Evolutionary conservation across 352 stramenopile genomes (phyloP).

Genomic region (Stramenopiles sp.): DNA sequence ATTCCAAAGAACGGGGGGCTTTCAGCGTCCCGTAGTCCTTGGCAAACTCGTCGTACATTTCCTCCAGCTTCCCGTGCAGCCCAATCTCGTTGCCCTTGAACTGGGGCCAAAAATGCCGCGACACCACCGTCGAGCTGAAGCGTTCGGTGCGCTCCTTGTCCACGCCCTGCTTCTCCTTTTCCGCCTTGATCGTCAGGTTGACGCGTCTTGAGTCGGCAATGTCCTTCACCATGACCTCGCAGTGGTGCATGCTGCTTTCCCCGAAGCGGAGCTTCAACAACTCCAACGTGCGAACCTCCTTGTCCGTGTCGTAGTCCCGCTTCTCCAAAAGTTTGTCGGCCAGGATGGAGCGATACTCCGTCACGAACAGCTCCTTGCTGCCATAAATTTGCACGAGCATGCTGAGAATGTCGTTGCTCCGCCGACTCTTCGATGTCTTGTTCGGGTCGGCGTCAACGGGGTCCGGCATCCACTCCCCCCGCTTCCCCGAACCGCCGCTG

Average conservation of each 20-base stretch:
- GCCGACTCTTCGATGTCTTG: constrained; percentile 46
- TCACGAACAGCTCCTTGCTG: constrained; percentile 93
- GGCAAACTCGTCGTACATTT: constrained; percentile 58
- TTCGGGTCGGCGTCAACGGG: constrained; percentile 52
- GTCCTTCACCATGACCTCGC: constrained; percentile 94
- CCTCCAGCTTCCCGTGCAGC: constrained; percentile 53
- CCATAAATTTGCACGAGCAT: constrained; percentile 96
- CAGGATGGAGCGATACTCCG: constrained; percentile 92
- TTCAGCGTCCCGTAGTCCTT: constrained; percentile 72
- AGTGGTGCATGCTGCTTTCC: constrained; percentile 73
- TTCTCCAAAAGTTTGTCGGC: constrained; percentile 84
- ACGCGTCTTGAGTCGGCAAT: constrained; percentile 87
- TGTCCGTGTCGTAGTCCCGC: constrained; percentile 76
- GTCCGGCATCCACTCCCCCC: constrained; percentile 69
- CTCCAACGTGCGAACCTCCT: constrained; percentile 79
- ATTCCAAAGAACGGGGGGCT: constrained; percentile 72
- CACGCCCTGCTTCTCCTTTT: constrained; percentile 13
- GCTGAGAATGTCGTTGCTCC: constrained; percentile 78
- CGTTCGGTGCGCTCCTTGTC: constrained; percentile 13
- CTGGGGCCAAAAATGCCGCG: constrained; percentile 89
- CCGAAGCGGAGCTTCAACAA: constrained; percentile 89
- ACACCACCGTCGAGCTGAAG: constrained; percentile 81
- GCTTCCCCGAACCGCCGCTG: constrained; percentile 67
- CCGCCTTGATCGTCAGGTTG: constrained; percentile 58
- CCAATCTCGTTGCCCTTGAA: constrained; percentile 70